Base-by-base conservation (phyloP, 129 eudicot species). In the Flaveria bidentis region DNA sequence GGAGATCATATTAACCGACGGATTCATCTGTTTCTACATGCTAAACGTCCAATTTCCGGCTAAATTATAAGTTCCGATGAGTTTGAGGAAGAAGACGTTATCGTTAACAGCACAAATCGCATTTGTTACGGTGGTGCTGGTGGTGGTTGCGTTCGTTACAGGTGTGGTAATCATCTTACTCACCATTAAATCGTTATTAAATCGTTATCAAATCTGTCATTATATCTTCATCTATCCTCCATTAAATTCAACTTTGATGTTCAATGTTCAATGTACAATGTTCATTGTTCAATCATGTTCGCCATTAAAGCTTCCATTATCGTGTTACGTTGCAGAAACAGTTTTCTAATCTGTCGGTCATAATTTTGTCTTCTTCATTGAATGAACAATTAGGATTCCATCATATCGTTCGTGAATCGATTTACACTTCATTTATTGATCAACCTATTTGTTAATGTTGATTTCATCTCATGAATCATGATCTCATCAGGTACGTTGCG, bases 141-240 rank as follows among this genome's bases (percentile, higher is more conserved):
- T 82, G 82, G 79, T 78, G 70, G 75, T 82, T 82, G 79, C 76
- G 60, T 67, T 81, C 49, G 82, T 65, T 83, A 78, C 85, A 84
- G 92, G 92, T 89, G 79, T 53, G 79, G 26, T 78, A 28, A 77
- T 72, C 79, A 71, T 47, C 69, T 30, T 30, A 28, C 36, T 30
- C 36, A 30, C 0, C 36, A 78, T 45, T 65, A 45, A 23, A 23
- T 81, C 65, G 25, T 62, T 30, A 78, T 45, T 65, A 44, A 22
- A 23, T 81, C 66, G 26, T 62, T 72, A 73, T 73, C 42, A 75
- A 60, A 71, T 79, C 62, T 26, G 76, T 51, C 18, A 52, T 71
- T 74, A 65, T 71, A 62, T 78, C 22, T 44, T 71, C 73, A 51
- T 78, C 77, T 67, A 73, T 78, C 71, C 71, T 58, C 49, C 69